Base-by-base conservation (phyloP, 2,329 filamentous ascomycete genomes). In the Cadophora sp. region DNA sequence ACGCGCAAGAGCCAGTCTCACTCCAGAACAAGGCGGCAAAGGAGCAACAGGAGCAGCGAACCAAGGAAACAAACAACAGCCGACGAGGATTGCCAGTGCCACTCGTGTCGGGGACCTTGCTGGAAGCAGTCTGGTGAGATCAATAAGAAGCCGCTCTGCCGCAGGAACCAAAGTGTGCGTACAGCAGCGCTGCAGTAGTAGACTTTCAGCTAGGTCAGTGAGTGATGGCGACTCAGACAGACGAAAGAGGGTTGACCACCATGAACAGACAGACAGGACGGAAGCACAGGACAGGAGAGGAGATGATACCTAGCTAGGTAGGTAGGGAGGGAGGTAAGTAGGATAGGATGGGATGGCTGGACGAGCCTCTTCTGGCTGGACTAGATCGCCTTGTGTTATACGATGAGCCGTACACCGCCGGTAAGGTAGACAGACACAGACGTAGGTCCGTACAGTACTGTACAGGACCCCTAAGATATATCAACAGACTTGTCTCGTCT, bases 151-250 rank as follows among this genome's bases (percentile, higher is more conserved):
- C 62, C 53, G 43, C n/a, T 33, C 41, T 64, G 53, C 62, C 62
- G 62, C 62, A 64, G 62, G 62, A 64, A 64, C 51, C 41, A 58
- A 33, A 64, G 59, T 45, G 8, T 47, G 18, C 59, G 16, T 50
- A 62, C 59, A 62, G 59, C 33, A 56, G 50, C 39, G 56, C 20
- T 48, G 24, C 41, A 59, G 20, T 27, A 55, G 22, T n/a, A 53
- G 43, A 45, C 14, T 20, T n/a, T 4, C 43, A 48, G n/a, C 45
- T 48, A 7, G 50, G n/a, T n/a, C n/a, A n/a, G n/a, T n/a, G n/a
- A n/a, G n/a, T 41, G 33, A 43, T 41, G 36, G 33, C 55, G 55
- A 60, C 22, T 60, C 58, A 60, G 18, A 36, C 24, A 48, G 41
- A n/a, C 55, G 55, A 58, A 20, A 43, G 33, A 18, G n/a, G 43